Evolutionary conservation across 495 filamentous ascomycete genomes (phyloP).

Genomic region (Trichoderma virens): DNA sequence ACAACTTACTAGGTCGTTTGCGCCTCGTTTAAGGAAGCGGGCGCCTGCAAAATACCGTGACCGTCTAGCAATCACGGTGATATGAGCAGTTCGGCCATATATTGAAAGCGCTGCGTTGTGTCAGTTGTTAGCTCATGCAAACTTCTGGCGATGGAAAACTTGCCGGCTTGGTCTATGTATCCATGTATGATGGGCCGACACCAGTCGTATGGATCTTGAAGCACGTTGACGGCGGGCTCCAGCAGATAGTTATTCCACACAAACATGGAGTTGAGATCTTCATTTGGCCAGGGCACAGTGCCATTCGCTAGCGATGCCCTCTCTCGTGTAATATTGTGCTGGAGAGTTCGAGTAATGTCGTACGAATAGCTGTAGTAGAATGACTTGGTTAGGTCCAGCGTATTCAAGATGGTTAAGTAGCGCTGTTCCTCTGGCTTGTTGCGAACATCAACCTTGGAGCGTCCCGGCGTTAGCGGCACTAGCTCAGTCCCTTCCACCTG

Average conservation of each 20-base stretch:
- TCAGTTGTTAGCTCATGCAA: neutral
- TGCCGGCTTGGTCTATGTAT: conserved; percentile 79
- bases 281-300: conserved; percentile 43
- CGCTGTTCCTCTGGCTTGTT: conserved; percentile 77
- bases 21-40: conserved; percentile 86
- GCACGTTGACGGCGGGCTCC: conserved; percentile 56
- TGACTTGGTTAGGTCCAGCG: conserved; percentile 78
- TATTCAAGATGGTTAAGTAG: conserved; percentile 81
- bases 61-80: conserved; percentile 85
- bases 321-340: conserved; percentile 85
- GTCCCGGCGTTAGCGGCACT: conserved; percentile 69
- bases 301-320: conserved; percentile 59
- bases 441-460: conserved; percentile 62
- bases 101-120: conserved; percentile 54
- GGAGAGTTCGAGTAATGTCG: conserved; percentile 85
- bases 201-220: conserved; percentile 87
- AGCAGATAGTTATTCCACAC: conserved; percentile 94
- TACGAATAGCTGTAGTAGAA: conserved; percentile 99
- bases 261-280: conserved; percentile 89
- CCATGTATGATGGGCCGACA: conserved; percentile 94
- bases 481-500: conserved; percentile 94
- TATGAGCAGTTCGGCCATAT: conserved; percentile 78
- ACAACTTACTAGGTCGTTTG: conserved; percentile 64
- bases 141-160: neutral
- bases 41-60: conserved; percentile 93